Evolutionary conservation across 805 yeast genomes (phyloP).

Genomic region (Ogataea angusta): DNA sequence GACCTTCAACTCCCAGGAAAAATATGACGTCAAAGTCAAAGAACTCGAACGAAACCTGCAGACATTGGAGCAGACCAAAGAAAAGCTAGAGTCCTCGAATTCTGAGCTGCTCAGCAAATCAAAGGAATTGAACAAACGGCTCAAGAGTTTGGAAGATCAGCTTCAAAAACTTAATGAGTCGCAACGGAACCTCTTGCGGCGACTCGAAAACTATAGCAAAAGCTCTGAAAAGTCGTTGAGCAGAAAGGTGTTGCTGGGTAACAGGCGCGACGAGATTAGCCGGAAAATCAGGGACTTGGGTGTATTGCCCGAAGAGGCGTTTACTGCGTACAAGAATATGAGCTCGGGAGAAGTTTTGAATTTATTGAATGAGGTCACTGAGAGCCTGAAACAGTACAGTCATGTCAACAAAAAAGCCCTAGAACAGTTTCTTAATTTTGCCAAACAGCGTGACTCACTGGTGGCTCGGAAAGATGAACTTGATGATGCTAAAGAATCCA

Average conservation of each 20-base stretch:
- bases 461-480: constrained; percentile 64
- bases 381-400: constrained; percentile 56
- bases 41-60: constrained; percentile 23
- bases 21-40: constrained; percentile 10
- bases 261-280: constrained; percentile 69
- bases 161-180: constrained; percentile 52
- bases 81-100: constrained; percentile 29
- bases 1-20: constrained; percentile 6
- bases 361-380: constrained; percentile 52
- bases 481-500: constrained; percentile 65
- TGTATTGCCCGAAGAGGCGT: constrained; percentile 84
- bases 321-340: constrained; percentile 42
- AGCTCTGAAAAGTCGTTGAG: constrained; percentile 62
- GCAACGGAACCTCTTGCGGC: constrained; percentile 51
- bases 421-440: constrained; percentile 75
- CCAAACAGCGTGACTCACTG: constrained; percentile 67
- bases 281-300: constrained; percentile 78
- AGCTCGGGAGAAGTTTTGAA: constrained; percentile 51
- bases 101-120: constrained; percentile 28
- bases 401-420: constrained; percentile 88
- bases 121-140: constrained; percentile 33
- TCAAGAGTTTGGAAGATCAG: constrained; percentile 35
- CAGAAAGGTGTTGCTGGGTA: constrained; percentile 54
- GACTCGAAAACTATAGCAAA: constrained; percentile 60
- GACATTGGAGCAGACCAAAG: constrained; percentile 6